Evolutionary conservation across 176 grass and related monocot species (phyloP).

Genomic region (Raddia distichophylla): DNA sequence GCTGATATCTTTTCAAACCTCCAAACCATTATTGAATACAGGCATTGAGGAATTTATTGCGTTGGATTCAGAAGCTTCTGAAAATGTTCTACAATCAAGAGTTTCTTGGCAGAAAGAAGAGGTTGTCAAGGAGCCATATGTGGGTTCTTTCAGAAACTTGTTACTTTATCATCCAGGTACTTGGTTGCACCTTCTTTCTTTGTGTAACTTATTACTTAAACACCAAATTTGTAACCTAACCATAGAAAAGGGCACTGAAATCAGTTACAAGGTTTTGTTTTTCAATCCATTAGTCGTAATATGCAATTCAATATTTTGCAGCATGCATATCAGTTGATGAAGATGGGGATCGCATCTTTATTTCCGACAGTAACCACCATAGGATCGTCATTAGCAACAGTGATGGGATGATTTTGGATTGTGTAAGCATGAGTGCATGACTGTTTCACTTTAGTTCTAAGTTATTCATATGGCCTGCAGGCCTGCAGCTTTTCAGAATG

Average conservation of each 20-base stretch:
- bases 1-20: slow-evolving; percentile 14
- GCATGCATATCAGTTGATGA: slow-evolving; percentile 79
- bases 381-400: slow-evolving; percentile 77
- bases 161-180: slow-evolving; percentile 72
- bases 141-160: slow-evolving; percentile 71
- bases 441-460: slow-evolving; percentile 35
- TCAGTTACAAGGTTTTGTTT: slow-evolving; percentile 15
- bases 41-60: slow-evolving; percentile 40
- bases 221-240: slow-evolving; percentile 29
- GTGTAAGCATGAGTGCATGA: slow-evolving; percentile 51
- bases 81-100: slow-evolving; percentile 32
- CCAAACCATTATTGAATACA: slow-evolving; percentile 46
- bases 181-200: slow-evolving; percentile 17
- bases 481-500: neutral
- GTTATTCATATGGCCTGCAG: slow-evolving; percentile 11
- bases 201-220: slow-evolving; percentile 24
- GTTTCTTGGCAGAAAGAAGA: slow-evolving; percentile 60
- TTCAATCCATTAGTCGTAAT: slow-evolving; percentile 33
- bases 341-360: slow-evolving; percentile 80
- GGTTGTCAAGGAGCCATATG: slow-evolving; percentile 52
- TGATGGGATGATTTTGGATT: slow-evolving; percentile 75
- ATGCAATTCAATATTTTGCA: slow-evolving; percentile 44
- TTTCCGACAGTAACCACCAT: slow-evolving; percentile 86
- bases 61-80: slow-evolving; percentile 36
- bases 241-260: slow-evolving; percentile 7